Conservation (phyloP, 2,329 filamentous ascomycete species). For the Mycosphaerella sp. region DNA sequence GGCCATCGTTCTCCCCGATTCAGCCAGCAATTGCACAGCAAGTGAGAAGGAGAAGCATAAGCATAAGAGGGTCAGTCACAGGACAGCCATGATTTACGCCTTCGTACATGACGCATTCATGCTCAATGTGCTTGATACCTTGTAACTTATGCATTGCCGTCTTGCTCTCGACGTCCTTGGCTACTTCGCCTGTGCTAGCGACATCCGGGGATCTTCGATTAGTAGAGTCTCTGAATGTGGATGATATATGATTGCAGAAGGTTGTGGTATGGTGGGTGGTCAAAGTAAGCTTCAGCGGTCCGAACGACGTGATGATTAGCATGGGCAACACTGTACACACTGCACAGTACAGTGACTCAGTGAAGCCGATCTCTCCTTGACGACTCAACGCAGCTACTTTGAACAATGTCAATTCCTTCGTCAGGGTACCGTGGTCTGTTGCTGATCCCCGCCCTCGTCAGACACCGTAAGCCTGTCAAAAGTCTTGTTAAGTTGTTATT, state of each 20-base stretch:
- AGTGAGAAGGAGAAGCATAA: neutral
- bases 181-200: constrained; percentile 29
- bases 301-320: too few relatives aligned
- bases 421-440: too few relatives aligned
- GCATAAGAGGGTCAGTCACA: constrained; percentile 11
- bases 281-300: neutral
- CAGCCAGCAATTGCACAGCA: neutral
- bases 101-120: constrained; percentile 36
- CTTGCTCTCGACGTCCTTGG: constrained; percentile 31
- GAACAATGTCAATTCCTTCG: too few relatives aligned
- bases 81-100: constrained; percentile 36
- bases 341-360: too few relatives aligned
- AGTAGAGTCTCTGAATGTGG: too few relatives aligned
- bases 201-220: constrained; percentile 28
- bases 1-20: constrained; percentile 28
- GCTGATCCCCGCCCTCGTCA: too few relatives aligned
- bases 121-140: constrained; percentile 26
- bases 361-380: too few relatives aligned
- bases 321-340: too few relatives aligned
- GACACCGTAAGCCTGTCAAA: too few relatives aligned
- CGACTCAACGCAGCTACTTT: too few relatives aligned
- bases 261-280: neutral
- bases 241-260: too few relatives aligned
- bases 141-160: constrained; percentile 30
- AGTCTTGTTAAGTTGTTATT: too few relatives aligned